Base-by-base conservation (phyloP, 1,139 yeast species). In the Sugiyamaella sp. region DNA sequence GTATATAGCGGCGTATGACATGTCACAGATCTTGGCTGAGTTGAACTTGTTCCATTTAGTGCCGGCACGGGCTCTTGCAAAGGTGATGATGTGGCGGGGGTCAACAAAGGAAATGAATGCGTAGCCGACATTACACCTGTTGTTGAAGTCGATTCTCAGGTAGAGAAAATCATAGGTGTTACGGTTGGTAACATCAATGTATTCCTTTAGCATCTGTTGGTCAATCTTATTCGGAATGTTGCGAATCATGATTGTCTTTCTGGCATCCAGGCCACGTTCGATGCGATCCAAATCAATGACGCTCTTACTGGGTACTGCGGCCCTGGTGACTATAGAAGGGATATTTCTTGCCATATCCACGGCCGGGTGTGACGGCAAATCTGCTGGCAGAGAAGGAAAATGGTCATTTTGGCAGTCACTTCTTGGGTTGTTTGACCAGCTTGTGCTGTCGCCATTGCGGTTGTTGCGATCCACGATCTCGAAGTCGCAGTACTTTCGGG, bases 151-250 rank as follows among this genome's bases (percentile, higher is more conserved):
- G 56, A 79, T 77, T 53, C 82, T 71, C 54, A 79, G 64, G 60
- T 79, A 82, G 55, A 82, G 69, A 66, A 81, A 81, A 61, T 80
- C 83, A 62, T 80, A 81, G 52, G 80, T 75, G 57, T 76, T 70
- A 57, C 68, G 66, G 60, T 74, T 76, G n/a, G 81, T 76, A 27
- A 63, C 69, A 58, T 79, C 81, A 33, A 79, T 62, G 59, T 75
- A 74, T 27, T 71, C 71, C 59, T 78, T 75, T 33, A 79, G 70
- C 63, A 74, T 72, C 35, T 71, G 66, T 57, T 77, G 80, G 50
- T 68, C 74, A 27, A 77, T 71, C 60, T 76, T 77, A 63, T 79
- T 79, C 37, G 82, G 82, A 46, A 79, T 78, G 55, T 79, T 79
- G 52, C 80, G 71, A 33, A 79, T 70, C 82, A 79, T 78, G 39